Evolutionary conservation across 164 flowering plant genomes (phyloP).

Genomic region (Piper betle): DNA sequence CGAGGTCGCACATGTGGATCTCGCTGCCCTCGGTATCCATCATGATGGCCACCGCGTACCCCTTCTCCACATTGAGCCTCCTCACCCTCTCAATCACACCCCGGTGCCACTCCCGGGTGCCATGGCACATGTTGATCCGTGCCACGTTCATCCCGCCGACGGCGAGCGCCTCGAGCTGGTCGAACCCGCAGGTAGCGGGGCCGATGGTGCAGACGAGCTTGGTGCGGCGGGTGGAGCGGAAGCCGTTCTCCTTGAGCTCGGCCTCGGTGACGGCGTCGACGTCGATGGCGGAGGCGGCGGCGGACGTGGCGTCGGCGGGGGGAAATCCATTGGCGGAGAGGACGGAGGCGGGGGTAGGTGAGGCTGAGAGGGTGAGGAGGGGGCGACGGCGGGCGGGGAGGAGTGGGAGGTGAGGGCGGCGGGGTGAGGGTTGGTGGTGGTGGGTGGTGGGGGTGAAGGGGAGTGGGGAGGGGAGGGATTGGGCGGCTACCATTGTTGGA

Average conservation of each 20-base stretch:
- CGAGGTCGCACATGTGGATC: slow-evolving; percentile 96
- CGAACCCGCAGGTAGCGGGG: slow-evolving; percentile 52
- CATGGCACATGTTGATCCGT: slow-evolving; percentile 87
- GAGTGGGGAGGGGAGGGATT: background rate
- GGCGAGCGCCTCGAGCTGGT: slow-evolving; percentile 81
- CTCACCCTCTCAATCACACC: slow-evolving; percentile 56
- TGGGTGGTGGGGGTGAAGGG: background rate
- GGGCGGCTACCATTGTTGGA: background rate
- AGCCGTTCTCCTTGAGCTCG: slow-evolving; percentile 27
- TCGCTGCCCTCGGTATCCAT: slow-evolving; percentile 99
- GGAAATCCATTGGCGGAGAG: slow-evolving; percentile 12
- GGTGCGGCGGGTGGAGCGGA: slow-evolving; percentile 27
- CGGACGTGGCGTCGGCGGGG: slow-evolving; percentile 10
- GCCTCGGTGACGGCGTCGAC: slow-evolving; percentile 27
- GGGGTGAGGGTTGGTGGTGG: background rate
- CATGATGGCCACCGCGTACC: slow-evolving; percentile 88
- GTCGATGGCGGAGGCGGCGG: slow-evolving; percentile 15
- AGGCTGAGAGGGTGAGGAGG: background rate
- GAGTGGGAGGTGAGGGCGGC: background rate
- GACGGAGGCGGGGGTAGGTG: slow-evolving; percentile 4
- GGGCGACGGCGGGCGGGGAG: background rate
- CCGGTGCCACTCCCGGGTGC: slow-evolving; percentile 80
- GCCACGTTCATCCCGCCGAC: slow-evolving; percentile 97
- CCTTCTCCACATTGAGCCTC: slow-evolving; percentile 75
- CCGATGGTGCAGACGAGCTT: slow-evolving; percentile 24